A percentile compares a stretch with the other conserved stretches of the same genome.
Conservation (phyloP, 2,329 filamentous ascomycete genomes). For the Ophiostoma perfectum region DNA sequence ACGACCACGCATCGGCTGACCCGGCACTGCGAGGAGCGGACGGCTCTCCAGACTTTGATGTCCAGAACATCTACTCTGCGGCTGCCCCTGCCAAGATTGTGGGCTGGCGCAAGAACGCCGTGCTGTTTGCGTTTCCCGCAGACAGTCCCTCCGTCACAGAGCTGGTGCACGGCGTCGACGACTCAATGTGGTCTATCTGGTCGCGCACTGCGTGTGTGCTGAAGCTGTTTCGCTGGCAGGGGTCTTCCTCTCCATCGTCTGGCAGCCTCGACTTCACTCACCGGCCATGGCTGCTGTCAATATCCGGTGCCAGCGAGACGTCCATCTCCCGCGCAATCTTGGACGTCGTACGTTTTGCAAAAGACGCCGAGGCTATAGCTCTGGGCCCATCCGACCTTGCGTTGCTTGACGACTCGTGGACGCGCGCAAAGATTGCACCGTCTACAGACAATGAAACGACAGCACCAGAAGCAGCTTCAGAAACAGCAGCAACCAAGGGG, state of each 20-base stretch:
- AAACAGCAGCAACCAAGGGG: background rate
- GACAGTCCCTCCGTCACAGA: slow-evolving; percentile 23
- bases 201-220: slow-evolving; percentile 29
- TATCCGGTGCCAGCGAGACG: slow-evolving; percentile 27
- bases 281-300: slow-evolving; percentile 27
- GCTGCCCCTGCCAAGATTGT: background rate
- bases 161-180: slow-evolving; percentile 26
- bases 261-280: background rate
- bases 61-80: no score
- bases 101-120: slow-evolving; percentile 23
- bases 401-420: background rate
- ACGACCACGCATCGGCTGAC: background rate
- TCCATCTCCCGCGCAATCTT: slow-evolving; percentile 21
- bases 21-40: no score
- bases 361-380: slow-evolving; percentile 19
- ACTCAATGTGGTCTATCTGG: slow-evolving; percentile 31
- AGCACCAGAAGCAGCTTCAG: background rate
- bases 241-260: no score
- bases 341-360: slow-evolving; percentile 22
- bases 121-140: slow-evolving; percentile 30
- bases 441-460: no score
- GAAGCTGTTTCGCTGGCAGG: slow-evolving; percentile 25
- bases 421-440: background rate
- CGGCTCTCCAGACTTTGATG: no score
- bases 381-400: background rate